Evolutionary conservation across 1,284 basidiomycete species (phyloP), one percentile per base, ranked within the genome.

Genomic region (Leccinum idahoense): DNA sequence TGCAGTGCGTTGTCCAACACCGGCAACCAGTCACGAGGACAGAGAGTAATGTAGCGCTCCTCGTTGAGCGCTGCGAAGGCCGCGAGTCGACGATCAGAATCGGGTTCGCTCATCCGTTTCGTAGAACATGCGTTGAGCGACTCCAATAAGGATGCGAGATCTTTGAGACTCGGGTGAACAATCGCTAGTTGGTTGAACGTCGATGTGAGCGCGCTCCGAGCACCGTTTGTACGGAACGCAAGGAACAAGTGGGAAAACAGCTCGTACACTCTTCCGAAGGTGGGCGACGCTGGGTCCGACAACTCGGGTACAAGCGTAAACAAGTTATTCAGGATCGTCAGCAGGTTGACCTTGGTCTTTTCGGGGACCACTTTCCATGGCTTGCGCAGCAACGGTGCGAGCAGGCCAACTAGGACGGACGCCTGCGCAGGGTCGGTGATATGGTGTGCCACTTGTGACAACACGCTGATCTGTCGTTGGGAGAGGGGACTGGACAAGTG

Each of bases 71-170:
- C 75, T 4, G 85, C 82, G 74, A 94, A 98, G 0, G 93, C 95
- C 2, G 77, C 75, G 14, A 99, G 80, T 3, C 96, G 90, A 56
- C 85, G 83, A 66, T 98, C 93, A 70, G 98, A 98, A 74, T 99
- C 94, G 2, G 94, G 92, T 73, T 99, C 95, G 60, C 97, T 94
- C 46, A 96, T 76, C 14, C 94, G 84, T 68, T 85, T 90, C 1
- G 75, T 77, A 1, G 94, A 96, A 75, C 89, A 98, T 0, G 96
- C 87, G 71, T 99, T 99, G 64, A 99, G 82, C 1, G 85, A 84
- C 11, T 82, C 81, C 51, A 94, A 72, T 3, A 95, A 74, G 8
- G 79, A 75, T 0, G 87, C 80, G 1, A 91, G 72, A 2, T 72
- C 68, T 20, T 76, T 70, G 35, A 93, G 77, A 2, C 79, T 73